A percentile compares a stretch with the other conserved stretches of the same genome.
These are phyloP conservation scores for Aspergillus pseudotamarii DNA, from an alignment of 2,329 filamentous ascomycete genomes.

Conservation along the genomic window DNA sequence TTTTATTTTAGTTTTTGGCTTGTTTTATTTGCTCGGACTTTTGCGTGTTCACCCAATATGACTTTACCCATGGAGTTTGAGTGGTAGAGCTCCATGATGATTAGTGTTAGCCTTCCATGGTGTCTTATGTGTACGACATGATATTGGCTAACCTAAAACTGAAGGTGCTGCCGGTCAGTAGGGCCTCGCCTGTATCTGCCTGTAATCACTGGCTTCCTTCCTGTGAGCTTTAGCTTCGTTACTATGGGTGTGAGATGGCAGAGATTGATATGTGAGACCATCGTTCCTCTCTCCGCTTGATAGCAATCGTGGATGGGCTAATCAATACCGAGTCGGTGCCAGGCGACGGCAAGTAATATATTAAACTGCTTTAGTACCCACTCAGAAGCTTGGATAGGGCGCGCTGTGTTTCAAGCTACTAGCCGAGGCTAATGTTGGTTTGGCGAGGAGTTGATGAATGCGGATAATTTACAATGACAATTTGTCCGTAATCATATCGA, in stretches of 20 bases:
- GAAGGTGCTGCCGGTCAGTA: too few relatives aligned
- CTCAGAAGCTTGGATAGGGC: background rate
- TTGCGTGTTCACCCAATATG: too few relatives aligned
- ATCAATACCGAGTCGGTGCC: background rate
- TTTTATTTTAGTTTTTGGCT: too few relatives aligned
- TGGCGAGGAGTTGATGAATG: background rate
- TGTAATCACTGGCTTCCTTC: background rate
- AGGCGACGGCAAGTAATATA: background rate
- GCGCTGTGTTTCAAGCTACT: background rate
- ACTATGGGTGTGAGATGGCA: background rate
- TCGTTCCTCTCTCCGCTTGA: background rate
- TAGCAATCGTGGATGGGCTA: background rate
- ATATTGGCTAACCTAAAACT: background rate
- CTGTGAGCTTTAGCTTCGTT: background rate
- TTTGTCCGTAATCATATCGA: background rate
- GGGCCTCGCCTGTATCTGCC: background rate
- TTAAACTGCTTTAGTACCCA: background rate
- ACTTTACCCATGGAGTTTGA: too few relatives aligned
- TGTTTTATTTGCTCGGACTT: too few relatives aligned
- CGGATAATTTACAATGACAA: background rate
- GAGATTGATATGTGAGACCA: background rate
- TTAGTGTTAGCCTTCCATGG: background rate
- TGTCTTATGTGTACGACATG: background rate
- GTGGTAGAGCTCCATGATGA: background rate
- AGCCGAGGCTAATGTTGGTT: background rate